Percentiles rank a stretch among this genome's conserved stretches.
Evolutionary conservation across 176 grass and related monocot species (phyloP).

Genomic region (Bolboschoenus planiculmis): DNA sequence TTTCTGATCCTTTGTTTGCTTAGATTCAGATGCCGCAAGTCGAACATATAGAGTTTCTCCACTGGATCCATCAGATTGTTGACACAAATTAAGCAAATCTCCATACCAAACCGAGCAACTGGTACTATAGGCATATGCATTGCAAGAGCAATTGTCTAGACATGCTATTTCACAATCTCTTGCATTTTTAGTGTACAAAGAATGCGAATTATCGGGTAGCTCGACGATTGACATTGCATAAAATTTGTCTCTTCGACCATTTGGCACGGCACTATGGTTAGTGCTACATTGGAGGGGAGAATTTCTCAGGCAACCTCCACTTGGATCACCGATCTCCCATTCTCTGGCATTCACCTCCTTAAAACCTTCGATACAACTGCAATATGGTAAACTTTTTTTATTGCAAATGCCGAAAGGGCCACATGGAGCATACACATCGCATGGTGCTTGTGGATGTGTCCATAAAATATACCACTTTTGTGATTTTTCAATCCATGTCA

Average conservation of each 20-base stretch:
- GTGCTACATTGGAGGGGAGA: slow-evolving; percentile 11
- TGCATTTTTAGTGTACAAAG: not conserved
- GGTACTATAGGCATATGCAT: slow-evolving; percentile 28
- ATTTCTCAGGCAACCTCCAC: slow-evolving; percentile 28
- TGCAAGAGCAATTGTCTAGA: slow-evolving; percentile 34
- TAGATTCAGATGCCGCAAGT: slow-evolving; percentile 23
- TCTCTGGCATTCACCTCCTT: not conserved
- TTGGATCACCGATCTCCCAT: slow-evolving; percentile 29
- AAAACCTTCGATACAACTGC: slow-evolving; percentile 39
- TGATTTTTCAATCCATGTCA: slow-evolving; percentile 19
- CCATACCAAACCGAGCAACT: slow-evolving; percentile 39
- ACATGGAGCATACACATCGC: slow-evolving; percentile 35
- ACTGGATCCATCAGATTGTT: not conserved
- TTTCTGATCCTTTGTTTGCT: not conserved
- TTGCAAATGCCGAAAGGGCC: slow-evolving; percentile 40
- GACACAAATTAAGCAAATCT: slow-evolving; percentile 27
- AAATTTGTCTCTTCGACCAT: slow-evolving; percentile 17
- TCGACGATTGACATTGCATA: slow-evolving; percentile 1
- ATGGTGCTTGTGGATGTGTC: slow-evolving; percentile 23
- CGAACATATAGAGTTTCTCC: slow-evolving; percentile 26
- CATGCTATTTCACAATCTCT: slow-evolving; percentile 34
- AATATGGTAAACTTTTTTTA: slow-evolving; percentile 23
- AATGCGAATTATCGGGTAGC: not conserved
- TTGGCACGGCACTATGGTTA: not conserved
- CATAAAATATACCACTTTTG: slow-evolving; percentile 24